Evolutionary conservation across 768 basidiomycete species (phyloP), one percentile per base, ranked within the genome.

Genomic region (Russula ochroleuca): DNA sequence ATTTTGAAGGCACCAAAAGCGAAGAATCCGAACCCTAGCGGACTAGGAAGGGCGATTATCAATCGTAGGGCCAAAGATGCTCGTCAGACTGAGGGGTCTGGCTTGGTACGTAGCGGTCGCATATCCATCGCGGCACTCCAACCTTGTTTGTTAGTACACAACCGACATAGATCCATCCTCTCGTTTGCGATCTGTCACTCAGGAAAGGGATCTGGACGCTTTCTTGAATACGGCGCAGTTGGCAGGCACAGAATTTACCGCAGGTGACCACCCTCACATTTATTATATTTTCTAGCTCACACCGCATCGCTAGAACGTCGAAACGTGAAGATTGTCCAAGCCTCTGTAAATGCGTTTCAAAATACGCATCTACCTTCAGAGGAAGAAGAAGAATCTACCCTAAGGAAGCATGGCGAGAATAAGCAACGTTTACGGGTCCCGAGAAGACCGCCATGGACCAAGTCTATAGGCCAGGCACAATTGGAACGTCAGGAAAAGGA

Each of bases 191-290:
- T 98, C 96, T 0, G 86, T 99, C 23, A 99, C 97, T 0, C 95
- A 98, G 76, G 96, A 99, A 76, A 79, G 85, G 60, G 94, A 98
- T 78, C 79, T 99, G 21, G 94, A 98, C 68, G 96, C 95, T 75
- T 99, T 99, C 73, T 75, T 99, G 60, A 95, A 85, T 71, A 97
- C 92, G 14, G 97, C 97, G 11, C 90, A 94, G 70, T 78, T 99
- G 59, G 97, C 97, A 15, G 96, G 90, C 56, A 90, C 90, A 13
- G 93, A 99, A 69, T 99, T 99, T 72, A 92, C 93, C 19, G 96
- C 96, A 40, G 96, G 95, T 96, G 28, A 35, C 48, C 21, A 40
- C 56, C 11, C 28, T 33, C 37, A 49, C 19, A 47, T 37, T 28
- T 31, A 41, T 56, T 28, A 13, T 48, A 21, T 23, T 48, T 67